Percentiles rank a stretch among this genome's conserved stretches.
Conservation (phyloP, 2,329 filamentous ascomycete species). For the Neonectria magnoliae region DNA sequence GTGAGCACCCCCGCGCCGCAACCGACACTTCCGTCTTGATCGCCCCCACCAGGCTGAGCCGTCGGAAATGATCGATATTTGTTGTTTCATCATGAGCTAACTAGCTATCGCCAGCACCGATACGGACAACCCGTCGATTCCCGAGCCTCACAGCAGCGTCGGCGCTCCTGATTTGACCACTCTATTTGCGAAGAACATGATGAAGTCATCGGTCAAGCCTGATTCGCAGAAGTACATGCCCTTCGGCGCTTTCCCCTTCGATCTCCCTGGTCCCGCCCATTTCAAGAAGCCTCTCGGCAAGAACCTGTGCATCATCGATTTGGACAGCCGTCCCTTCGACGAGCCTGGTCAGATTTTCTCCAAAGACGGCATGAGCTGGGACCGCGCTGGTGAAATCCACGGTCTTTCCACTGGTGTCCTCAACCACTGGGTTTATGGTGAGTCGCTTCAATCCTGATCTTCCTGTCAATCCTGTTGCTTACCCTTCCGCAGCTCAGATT, state of each 20-base stretch:
- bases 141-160: constrained; percentile 22
- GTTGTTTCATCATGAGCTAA: constrained; percentile 18
- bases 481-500: constrained; percentile 50
- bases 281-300: constrained; percentile 50
- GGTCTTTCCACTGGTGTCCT: constrained; percentile 54
- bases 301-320: constrained; percentile 57
- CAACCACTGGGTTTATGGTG: constrained; percentile 58
- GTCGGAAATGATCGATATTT: background rate
- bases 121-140: constrained; percentile 33
- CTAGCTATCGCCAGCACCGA: constrained; percentile 29
- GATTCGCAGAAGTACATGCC: constrained; percentile 41
- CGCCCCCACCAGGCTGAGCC: background rate
- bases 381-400: constrained; percentile 45
- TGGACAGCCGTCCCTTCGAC: constrained; percentile 54
- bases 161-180: constrained; percentile 42
- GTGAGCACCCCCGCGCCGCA: constrained; percentile 27
- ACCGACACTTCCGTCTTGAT: background rate
- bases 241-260: constrained; percentile 47
- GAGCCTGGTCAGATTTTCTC: constrained; percentile 50
- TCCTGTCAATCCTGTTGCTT: constrained; percentile 24
- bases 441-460: background rate
- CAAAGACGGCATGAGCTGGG: constrained; percentile 49
- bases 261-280: constrained; percentile 42
- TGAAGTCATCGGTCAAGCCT: constrained; percentile 44
- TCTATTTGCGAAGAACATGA: constrained; percentile 47